These are phyloP conservation scores for Ganoderma leucocontextum DNA, from an alignment of 1,284 basidiomycete genomes.

Conservation along the genomic window DNA sequence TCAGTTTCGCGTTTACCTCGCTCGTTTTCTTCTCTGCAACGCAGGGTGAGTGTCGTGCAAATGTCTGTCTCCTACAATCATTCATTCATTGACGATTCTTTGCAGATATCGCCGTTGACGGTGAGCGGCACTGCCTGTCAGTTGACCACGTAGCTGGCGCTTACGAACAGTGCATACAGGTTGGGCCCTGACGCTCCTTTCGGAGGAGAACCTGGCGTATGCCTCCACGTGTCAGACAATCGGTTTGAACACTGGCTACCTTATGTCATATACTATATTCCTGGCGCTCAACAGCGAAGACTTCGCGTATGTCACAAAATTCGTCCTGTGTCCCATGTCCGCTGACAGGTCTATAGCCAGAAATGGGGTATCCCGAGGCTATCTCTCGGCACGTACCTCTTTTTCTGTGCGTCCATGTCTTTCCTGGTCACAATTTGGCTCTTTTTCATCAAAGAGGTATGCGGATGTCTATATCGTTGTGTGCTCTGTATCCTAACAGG, in stretches of 20 bases:
- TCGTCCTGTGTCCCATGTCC: not conserved
- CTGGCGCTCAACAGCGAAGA: constrained; percentile 95
- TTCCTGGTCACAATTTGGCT: constrained; percentile 90
- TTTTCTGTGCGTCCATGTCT: constrained; percentile 88
- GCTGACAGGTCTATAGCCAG: constrained; percentile 46
- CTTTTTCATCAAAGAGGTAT: constrained; percentile 89
- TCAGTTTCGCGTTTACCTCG: constrained; percentile 90
- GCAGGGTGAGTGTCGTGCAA: constrained; percentile 67
- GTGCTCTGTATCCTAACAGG: constrained; percentile 2
- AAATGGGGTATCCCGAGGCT: constrained; percentile 92
- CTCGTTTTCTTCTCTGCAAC: constrained; percentile 97
- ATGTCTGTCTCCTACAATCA: too few species aligned
- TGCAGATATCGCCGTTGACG: constrained; percentile 96
- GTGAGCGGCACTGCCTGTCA: constrained; percentile 45
- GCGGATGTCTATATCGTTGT: constrained; percentile 31
- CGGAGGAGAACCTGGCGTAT: constrained; percentile 94
- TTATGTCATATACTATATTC: constrained; percentile 97
- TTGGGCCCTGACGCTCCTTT: constrained; percentile 97
- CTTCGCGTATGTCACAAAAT: constrained; percentile 72
- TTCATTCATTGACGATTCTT: not conserved
- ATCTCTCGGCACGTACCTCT: constrained; percentile 84
- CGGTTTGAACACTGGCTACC: constrained; percentile 96
- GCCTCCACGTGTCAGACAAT: constrained; percentile 99
- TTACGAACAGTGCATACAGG: constrained; percentile 54
- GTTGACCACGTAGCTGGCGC: not conserved